Conservation (phyloP, 768 basidiomycete species). For the Leccinum obscurum region DNA sequence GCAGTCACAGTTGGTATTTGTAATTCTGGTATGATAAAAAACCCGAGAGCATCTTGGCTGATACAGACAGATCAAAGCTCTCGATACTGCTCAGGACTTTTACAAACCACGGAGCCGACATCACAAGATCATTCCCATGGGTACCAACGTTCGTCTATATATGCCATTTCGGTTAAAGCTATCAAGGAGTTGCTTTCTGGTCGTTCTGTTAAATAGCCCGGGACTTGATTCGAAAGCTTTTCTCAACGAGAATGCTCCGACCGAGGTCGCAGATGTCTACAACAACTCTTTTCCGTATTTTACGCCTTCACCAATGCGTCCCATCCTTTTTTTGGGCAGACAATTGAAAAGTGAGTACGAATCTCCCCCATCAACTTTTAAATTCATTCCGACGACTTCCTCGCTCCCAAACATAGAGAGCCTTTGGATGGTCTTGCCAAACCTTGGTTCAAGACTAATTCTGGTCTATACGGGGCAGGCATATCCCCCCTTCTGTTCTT, state of each 20-base stretch:
- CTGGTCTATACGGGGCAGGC: slow-evolving; percentile 37
- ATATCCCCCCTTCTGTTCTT: slow-evolving; percentile 27
- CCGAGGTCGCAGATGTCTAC: slow-evolving; percentile 24
- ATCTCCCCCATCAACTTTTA: no score
- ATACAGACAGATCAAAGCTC: slow-evolving; percentile 21
- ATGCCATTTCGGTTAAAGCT: slow-evolving; percentile 17
- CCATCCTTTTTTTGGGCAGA: slow-evolving; percentile 19
- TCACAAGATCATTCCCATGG: slow-evolving; percentile 17
- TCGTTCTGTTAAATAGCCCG: not conserved
- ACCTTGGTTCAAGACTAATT: slow-evolving; percentile 39
- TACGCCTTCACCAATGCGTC: slow-evolving; percentile 20
- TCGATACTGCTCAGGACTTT: slow-evolving; percentile 41
- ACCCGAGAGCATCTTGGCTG: not conserved
- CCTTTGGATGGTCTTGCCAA: slow-evolving; percentile 38
- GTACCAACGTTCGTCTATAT: slow-evolving; percentile 28
- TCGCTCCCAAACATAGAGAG: slow-evolving; percentile 24
- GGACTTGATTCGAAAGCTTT: slow-evolving; percentile 1
- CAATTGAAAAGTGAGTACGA: slow-evolving; percentile 25
- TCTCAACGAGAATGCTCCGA: slow-evolving; percentile 24
- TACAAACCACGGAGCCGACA: slow-evolving; percentile 29
- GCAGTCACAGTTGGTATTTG: slow-evolving; percentile 68
- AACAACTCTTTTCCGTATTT: slow-evolving; percentile 16
- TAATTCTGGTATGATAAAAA: slow-evolving; percentile 45
- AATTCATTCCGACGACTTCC: not conserved
- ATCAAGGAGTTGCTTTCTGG: slow-evolving; percentile 12